These are phyloP conservation scores for Chlorella sp. DNA, from an alignment of 139 green algal species.

Conservation along the genomic window DNA sequence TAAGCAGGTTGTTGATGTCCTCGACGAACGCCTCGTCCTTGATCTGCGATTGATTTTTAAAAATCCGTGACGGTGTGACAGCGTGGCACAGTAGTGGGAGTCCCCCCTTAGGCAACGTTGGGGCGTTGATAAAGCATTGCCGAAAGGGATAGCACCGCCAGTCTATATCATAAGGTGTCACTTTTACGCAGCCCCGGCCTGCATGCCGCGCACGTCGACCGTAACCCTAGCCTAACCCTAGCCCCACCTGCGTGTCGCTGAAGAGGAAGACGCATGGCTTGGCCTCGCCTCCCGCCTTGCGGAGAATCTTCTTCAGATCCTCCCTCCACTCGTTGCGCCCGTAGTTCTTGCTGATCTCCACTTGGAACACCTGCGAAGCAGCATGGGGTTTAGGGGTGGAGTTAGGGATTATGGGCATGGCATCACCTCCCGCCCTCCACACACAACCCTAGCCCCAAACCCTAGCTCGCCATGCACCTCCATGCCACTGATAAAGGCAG, in stretches of 20 bases:
- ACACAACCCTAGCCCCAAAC: too few relatives aligned
- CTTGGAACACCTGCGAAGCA: conserved; percentile 21
- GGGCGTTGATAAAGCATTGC: too few relatives aligned
- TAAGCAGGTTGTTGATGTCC: conserved; percentile 82
- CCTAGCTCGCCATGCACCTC: too few relatives aligned
- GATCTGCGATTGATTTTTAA: conserved; percentile 43
- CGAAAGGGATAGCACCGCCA: too few relatives aligned
- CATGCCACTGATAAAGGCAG: conserved; percentile 61
- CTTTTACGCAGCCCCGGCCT: too few relatives aligned
- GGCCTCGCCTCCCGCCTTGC: conserved; percentile 44
- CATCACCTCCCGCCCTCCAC: too few relatives aligned
- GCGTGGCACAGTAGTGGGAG: too few relatives aligned
- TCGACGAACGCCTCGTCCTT: conserved; percentile 73
- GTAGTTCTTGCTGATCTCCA: conserved; percentile 78
- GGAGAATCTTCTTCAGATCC: conserved; percentile 61
- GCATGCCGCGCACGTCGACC: too few relatives aligned
- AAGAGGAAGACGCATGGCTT: conserved; percentile 70
- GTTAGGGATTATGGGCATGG: background rate
- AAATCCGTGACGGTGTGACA: too few relatives aligned
- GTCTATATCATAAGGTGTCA: too few relatives aligned
- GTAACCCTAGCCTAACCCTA: too few relatives aligned
- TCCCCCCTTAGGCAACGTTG: too few relatives aligned
- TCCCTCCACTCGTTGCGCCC: conserved; percentile 60
- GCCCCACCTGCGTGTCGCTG: conserved; percentile 57
- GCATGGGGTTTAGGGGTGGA: background rate